These are phyloP conservation scores for Sporothrix phasma DNA, from an alignment of 2,329 filamentous ascomycete genomes.

Conservation along the genomic window DNA sequence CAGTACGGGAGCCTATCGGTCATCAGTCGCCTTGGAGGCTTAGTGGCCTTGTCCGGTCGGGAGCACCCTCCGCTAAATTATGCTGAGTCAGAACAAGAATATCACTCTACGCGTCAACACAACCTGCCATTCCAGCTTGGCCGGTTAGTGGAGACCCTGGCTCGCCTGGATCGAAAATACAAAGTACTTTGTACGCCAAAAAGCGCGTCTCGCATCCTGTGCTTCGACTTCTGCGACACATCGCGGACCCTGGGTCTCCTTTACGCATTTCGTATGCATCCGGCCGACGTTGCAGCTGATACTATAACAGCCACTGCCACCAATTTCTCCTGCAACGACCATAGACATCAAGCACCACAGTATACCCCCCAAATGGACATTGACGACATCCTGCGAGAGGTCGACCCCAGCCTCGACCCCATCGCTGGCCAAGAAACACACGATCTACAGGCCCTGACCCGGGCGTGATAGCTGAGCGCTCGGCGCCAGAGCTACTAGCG, in stretches of 20 bases:
- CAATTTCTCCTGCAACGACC: no score
- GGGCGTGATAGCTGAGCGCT: conserved; percentile 86
- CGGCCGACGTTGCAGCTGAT: not conserved
- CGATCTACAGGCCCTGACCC: conserved; percentile 81
- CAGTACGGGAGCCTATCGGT: no score
- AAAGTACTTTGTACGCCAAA: no score
- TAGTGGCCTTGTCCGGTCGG: not conserved
- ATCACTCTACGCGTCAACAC: not conserved
- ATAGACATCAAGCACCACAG: not conserved
- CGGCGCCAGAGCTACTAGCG: conserved; percentile 76
- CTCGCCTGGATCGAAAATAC: not conserved
- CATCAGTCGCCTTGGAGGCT: not conserved
- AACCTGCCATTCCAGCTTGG: not conserved
- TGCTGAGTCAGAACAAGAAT: not conserved
- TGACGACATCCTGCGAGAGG: conserved; percentile 66
- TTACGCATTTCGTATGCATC: not conserved
- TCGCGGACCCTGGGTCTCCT: not conserved
- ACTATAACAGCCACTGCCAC: no score
- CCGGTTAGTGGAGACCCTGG: not conserved
- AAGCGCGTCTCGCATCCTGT: not conserved
- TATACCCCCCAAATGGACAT: conserved; percentile 52
- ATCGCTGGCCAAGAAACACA: conserved; percentile 47
- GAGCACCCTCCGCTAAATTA: not conserved
- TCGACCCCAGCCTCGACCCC: conserved; percentile 49
- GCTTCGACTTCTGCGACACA: not conserved